Percentiles rank a stretch among this genome's conserved stretches.
Evolutionary conservation across 768 basidiomycete genomes (phyloP).

Genomic region (Amanita phalloides): DNA sequence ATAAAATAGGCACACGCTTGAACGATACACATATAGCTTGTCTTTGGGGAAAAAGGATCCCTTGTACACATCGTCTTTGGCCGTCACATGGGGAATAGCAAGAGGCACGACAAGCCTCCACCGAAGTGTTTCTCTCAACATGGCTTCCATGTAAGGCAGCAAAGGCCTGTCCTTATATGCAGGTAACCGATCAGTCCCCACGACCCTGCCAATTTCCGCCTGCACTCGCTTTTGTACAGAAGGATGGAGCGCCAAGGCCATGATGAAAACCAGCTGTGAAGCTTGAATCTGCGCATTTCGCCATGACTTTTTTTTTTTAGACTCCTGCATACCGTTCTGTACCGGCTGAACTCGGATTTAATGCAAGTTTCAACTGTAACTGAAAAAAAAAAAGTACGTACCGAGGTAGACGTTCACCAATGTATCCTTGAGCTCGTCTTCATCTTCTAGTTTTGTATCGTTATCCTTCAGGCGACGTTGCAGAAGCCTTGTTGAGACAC

Average conservation of each 20-base stretch:
- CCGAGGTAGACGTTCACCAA: background rate
- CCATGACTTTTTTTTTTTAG: no score
- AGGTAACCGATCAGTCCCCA: slow-evolving; percentile 10
- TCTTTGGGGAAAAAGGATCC: slow-evolving; percentile 18
- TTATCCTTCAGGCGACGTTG: background rate
- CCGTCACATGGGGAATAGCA: background rate
- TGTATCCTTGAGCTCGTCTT: background rate
- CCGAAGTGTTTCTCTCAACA: background rate
- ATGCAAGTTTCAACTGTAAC: background rate
- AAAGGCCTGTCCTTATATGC: slow-evolving; percentile 8
- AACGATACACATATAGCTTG: slow-evolving; percentile 14
- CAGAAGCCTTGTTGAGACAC: background rate
- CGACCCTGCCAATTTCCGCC: slow-evolving; percentile 12
- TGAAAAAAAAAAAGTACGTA: background rate
- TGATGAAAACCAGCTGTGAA: background rate
- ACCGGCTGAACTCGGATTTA: background rate
- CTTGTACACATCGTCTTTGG: background rate
- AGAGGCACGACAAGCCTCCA: slow-evolving; percentile 7
- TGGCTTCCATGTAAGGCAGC: slow-evolving; percentile 11
- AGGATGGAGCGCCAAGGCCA: slow-evolving; percentile 17
- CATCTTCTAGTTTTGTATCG: background rate
- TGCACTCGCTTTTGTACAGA: slow-evolving; percentile 9
- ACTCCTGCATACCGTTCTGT: no score
- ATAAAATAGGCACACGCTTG: no score
- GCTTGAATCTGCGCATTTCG: no score